These are phyloP conservation scores for Dimocarpus longan DNA, from an alignment of 345 rosid genomes.

Conservation along the genomic window DNA sequence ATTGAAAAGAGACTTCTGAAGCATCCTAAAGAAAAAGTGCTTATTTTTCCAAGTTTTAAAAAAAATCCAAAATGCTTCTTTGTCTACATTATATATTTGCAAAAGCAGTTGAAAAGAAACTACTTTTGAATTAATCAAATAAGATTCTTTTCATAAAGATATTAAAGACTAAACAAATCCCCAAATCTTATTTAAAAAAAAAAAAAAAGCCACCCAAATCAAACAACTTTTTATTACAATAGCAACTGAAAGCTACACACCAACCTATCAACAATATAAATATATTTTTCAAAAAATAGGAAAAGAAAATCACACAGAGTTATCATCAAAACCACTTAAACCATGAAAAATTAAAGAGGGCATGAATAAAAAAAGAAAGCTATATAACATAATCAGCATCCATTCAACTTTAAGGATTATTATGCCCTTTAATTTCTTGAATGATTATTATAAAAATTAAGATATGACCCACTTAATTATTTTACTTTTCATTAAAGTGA, in stretches of 20 bases:
- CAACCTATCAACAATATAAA: neutral
- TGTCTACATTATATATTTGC: constrained; percentile 42
- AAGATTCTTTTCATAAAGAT: constrained; percentile 50
- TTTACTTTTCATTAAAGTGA: neutral
- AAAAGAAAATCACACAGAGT: constrained; percentile 32
- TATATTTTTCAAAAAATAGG: neutral
- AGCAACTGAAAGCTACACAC: constrained; percentile 35
- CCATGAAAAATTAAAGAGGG: constrained; percentile 20
- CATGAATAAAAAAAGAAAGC: constrained; percentile 27
- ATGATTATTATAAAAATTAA: neutral
- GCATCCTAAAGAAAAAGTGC: constrained; percentile 60
- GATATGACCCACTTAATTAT: neutral
- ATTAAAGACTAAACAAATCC: constrained; percentile 31
- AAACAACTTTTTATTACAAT: constrained; percentile 40
- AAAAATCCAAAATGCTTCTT: constrained; percentile 46
- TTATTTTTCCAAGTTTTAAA: constrained; percentile 37
- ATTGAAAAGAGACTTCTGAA: constrained; percentile 48
- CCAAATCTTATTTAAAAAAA: neutral
- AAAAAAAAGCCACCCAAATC: constrained; percentile 7
- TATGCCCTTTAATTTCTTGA: neutral
- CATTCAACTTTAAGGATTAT: constrained; percentile 20
- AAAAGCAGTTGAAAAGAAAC: constrained; percentile 29
- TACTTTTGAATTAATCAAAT: constrained; percentile 39
- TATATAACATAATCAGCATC: constrained; percentile 9
- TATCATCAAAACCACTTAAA: constrained; percentile 46